A percentile compares a stretch with the other conserved stretches of the same genome.
These are phyloP conservation scores for Penicillium antarcticum DNA, from an alignment of 495 filamentous ascomycete genomes.

Conservation along the genomic window DNA sequence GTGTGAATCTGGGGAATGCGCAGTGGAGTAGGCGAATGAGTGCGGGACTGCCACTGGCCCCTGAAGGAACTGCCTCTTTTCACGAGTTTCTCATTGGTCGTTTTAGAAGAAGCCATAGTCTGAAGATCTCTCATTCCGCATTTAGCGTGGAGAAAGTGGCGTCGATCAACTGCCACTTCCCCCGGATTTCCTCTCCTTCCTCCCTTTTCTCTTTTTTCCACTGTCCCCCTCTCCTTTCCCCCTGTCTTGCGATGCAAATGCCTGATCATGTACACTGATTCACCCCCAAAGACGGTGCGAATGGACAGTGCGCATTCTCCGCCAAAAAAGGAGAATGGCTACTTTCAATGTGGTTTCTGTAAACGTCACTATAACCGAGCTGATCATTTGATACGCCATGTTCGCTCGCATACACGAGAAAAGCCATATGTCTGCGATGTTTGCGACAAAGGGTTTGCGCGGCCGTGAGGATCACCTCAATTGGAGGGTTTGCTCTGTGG, in stretches of 20 bases:
- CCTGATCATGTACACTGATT: slow-evolving; percentile 16
- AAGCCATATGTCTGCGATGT: slow-evolving; percentile 49
- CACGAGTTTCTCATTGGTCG: too few species aligned
- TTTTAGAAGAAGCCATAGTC: too few species aligned
- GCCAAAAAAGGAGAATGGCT: slow-evolving; percentile 22
- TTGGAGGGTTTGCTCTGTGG: not conserved
- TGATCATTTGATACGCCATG: slow-evolving; percentile 56
- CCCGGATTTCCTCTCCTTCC: not conserved
- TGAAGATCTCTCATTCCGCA: not conserved
- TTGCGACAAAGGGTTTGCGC: slow-evolving; percentile 52
- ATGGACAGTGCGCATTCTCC: slow-evolving; percentile 8
- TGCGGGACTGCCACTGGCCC: not conserved
- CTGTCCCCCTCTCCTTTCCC: not conserved
- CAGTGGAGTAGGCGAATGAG: not conserved
- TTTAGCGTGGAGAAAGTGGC: not conserved
- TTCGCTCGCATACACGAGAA: slow-evolving; percentile 55
- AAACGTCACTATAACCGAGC: slow-evolving; percentile 51
- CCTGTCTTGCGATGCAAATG: not conserved
- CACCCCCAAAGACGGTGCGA: slow-evolving; percentile 7
- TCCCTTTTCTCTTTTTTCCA: not conserved
- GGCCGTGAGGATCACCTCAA: slow-evolving; percentile 31
- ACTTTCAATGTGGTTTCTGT: slow-evolving; percentile 55
- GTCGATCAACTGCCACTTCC: not conserved
- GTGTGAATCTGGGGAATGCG: slow-evolving; percentile 3
- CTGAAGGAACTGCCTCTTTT: not conserved